Percentiles rank a stretch among this genome's conserved stretches.
phyloP scores from a whole-genome alignment of 768 basidiomycete species.

The Russula griseocarnosa region DNA sequence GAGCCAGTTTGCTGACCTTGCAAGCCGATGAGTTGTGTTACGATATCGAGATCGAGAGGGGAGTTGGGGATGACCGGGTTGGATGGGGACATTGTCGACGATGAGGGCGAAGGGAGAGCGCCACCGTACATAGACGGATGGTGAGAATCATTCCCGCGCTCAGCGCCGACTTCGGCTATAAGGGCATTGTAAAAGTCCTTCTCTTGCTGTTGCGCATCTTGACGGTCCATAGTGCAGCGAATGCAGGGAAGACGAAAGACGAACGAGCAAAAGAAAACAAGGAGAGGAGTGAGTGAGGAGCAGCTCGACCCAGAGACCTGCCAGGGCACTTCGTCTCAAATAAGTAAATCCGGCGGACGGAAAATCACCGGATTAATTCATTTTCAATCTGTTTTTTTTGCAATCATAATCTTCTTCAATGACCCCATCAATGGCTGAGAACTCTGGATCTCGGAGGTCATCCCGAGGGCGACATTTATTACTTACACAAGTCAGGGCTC shows the following conservation, averaged over 20 bases:
- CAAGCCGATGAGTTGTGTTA: conserved; percentile 51
- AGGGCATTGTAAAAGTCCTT: conserved; percentile 34
- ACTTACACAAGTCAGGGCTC: not conserved
- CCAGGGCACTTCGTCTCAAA: conserved; percentile 9
- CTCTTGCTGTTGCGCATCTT: conserved; percentile 29
- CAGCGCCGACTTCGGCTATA: conserved; percentile 27
- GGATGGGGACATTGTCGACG: conserved; percentile 27
- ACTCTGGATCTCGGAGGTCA: not conserved
- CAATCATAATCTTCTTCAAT: not conserved
- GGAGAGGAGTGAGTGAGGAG: not conserved
- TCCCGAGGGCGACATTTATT: not conserved
- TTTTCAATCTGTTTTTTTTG: not conserved
- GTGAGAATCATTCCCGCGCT: conserved; percentile 27
- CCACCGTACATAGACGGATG: conserved; percentile 26
- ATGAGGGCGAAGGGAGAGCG: conserved; percentile 19
- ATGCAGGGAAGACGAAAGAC: not conserved
- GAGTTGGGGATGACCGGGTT: conserved; percentile 27
- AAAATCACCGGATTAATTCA: conserved; percentile 12
- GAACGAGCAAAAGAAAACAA: not conserved
- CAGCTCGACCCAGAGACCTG: conserved; percentile 6
- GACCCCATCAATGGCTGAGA: not conserved
- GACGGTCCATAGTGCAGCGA: conserved; percentile 23
- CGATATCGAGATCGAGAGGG: conserved; percentile 43
- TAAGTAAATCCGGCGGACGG: conserved; percentile 14
- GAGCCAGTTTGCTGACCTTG: conserved; percentile 35